phyloP scores from a whole-genome alignment of 768 basidiomycete species.

The Collybia mongolica region DNA sequence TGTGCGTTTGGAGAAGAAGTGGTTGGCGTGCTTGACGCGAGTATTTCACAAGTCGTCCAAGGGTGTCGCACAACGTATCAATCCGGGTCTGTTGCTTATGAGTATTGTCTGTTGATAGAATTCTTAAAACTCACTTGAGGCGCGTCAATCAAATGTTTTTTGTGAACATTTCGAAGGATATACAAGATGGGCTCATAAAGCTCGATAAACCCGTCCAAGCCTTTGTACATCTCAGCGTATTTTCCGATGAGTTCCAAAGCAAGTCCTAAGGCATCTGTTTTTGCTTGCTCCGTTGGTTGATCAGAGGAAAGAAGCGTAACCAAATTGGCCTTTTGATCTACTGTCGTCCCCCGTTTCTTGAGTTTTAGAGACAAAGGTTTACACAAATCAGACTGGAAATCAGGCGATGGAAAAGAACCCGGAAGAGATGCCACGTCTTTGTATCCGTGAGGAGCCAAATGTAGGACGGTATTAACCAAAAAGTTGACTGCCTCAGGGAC shows the following conservation, averaged over 20 bases:
- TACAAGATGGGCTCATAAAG: conserved; percentile 67
- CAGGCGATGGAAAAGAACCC: conserved; percentile 69
- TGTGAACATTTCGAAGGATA: conserved; percentile 55
- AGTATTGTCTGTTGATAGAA: not conserved
- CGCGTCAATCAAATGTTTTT: conserved; percentile 40
- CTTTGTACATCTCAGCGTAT: conserved; percentile 76
- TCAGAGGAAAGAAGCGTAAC: conserved; percentile 34
- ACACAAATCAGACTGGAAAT: conserved; percentile 56
- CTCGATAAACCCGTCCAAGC: conserved; percentile 82
- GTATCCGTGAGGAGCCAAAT: conserved; percentile 69
- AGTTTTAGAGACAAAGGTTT: conserved; percentile 35
- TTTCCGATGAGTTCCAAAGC: conserved; percentile 62
- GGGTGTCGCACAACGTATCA: conserved; percentile 41
- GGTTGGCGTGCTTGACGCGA: conserved; percentile 71
- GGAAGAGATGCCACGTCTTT: conserved; percentile 48
- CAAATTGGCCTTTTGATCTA: conserved; percentile 46
- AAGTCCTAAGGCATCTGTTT: conserved; percentile 68
- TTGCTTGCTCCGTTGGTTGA: conserved; percentile 55
- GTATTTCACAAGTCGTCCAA: conserved; percentile 71
- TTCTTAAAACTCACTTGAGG: conserved; percentile 48
- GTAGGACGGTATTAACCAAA: conserved; percentile 63
- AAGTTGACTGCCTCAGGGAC: conserved; percentile 92
- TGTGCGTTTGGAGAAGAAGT: conserved; percentile 86
- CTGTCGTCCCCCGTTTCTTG: conserved; percentile 38
- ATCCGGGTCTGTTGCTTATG: conserved; percentile 41